Evolutionary conservation across 805 yeast species (phyloP), one percentile per base, ranked within the genome.

Genomic region (Kuraishia borneana): DNA sequence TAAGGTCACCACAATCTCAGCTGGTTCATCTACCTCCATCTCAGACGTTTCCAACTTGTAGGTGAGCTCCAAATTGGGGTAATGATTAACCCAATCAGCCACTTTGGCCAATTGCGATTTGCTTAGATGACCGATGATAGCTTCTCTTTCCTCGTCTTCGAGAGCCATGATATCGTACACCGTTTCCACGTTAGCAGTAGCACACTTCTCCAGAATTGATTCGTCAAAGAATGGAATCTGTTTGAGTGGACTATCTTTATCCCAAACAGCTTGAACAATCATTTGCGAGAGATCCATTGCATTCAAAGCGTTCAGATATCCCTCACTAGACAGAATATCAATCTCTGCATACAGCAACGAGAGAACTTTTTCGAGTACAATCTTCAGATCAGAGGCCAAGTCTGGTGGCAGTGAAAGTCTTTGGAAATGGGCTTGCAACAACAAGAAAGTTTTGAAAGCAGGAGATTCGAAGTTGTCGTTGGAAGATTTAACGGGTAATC

Each of bases 231-330:
- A 68, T 2, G 98, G 98, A 23, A 89, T 63, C 54, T 89, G 98
- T 45, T 70, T 73, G 47, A 89, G 64, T 2, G 92, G 79, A 32
- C 72, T 71, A 36, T 83, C 95, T 6, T 74, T 63, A 42, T 75
- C 83, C 94, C 95, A 85, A 18, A 83, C 61, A 1, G 82, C 94
- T 52, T 89, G 97, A 2, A 80, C 73, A 5, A 84, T 56, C 94
- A 85, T 83, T 50, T 92, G 98, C 2, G 82, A 69, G 34, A 87
- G 50, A 50, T 92, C 96, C 83, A 92, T 83, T 0, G 84, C 89
- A 30, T 70, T 66, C 42, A 84, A 65, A 0, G 94, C 87, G 51
- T 76, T 81, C 46, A 88, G 56, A 42, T 69, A 63, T 0, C 96
- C 96, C 39, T 85, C 85, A 42, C 84, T 72, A 0, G 95, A 76